Evolutionary conservation across 2,329 filamentous ascomycete species (phyloP).

Genomic region (Stachybotrys chlorohalonatus): DNA sequence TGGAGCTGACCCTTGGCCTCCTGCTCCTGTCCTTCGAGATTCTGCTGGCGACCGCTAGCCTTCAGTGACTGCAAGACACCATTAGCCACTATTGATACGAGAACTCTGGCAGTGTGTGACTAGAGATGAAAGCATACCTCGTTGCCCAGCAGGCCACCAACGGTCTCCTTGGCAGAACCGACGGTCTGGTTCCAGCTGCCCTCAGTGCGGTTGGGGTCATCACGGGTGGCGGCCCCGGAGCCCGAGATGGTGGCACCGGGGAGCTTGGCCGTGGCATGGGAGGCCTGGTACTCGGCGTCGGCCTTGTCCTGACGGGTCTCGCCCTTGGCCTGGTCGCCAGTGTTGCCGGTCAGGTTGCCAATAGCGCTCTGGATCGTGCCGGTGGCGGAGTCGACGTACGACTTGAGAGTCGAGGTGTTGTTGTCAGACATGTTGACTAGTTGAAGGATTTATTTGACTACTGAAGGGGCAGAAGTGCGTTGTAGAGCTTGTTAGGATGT

Average conservation of each 20-base stretch:
- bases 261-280: constrained; percentile 65
- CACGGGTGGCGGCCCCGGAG: constrained; percentile 60
- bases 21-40: constrained; percentile 67
- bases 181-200: constrained; percentile 84
- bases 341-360: constrained; percentile 65
- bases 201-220: constrained; percentile 61
- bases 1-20: constrained; percentile 75
- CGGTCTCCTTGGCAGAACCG: constrained; percentile 73
- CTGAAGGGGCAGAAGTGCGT: background rate
- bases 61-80: constrained; percentile 48
- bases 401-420: constrained; percentile 65
- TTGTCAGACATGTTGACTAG: constrained; percentile 20
- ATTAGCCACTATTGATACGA: background rate
- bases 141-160: constrained; percentile 67
- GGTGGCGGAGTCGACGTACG: constrained; percentile 63
- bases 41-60: constrained; percentile 66
- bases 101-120: background rate
- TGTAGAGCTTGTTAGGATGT: background rate
- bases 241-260: constrained; percentile 62
- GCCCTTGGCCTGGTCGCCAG: constrained; percentile 56
- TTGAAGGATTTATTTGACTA: constrained; percentile 1
- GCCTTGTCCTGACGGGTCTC: constrained; percentile 57
- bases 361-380: constrained; percentile 65
- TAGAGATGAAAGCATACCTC: constrained; percentile 38
- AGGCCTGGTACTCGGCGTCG: constrained; percentile 59